Percentiles rank a stretch among this genome's conserved stretches.
Evolutionary conservation across 805 yeast genomes (phyloP).

Genomic region (Allodekkera sacchari): DNA sequence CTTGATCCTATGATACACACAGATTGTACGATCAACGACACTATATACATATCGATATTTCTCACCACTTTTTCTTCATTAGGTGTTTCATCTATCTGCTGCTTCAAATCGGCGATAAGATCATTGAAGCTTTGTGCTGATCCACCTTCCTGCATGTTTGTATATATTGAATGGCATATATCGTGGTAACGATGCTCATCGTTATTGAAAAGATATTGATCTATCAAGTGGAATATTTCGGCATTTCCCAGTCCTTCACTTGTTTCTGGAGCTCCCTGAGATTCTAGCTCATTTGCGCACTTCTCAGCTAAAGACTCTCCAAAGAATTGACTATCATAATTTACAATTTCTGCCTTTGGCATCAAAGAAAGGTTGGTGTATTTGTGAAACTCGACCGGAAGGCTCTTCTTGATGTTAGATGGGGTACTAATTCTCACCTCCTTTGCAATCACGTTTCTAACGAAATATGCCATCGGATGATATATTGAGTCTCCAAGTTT

Average conservation of each 20-base stretch:
- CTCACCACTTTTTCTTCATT: constrained; percentile 10
- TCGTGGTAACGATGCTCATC: constrained; percentile 26
- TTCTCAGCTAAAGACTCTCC: constrained; percentile 20
- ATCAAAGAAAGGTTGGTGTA: constrained; percentile 38
- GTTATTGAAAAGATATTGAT: constrained; percentile 26
- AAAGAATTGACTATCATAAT: constrained; percentile 29
- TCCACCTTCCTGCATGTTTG: constrained; percentile 24
- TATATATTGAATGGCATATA: constrained; percentile 24
- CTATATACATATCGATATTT: constrained; percentile 32
- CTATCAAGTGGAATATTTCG: constrained; percentile 23
- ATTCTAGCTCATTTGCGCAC: constrained; percentile 1
- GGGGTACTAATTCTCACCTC: constrained; percentile 79
- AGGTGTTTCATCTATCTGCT: constrained; percentile 9
- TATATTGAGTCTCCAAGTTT: constrained; percentile 35
- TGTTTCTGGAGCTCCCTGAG: constrained; percentile 7
- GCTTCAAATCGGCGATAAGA: constrained; percentile 15
- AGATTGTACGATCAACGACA: constrained; percentile 59
- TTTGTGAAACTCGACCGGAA: constrained; percentile 49
- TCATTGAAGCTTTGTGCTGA: constrained; percentile 21
- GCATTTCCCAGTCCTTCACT: constrained; percentile 17
- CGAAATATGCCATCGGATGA: constrained; percentile 69
- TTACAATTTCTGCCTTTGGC: constrained; percentile 24
- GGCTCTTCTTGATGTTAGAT: constrained; percentile 55
- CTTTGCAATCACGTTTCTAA: constrained; percentile 71
- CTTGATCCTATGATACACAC: constrained; percentile 80